phyloP scores from a whole-genome alignment of 345 rosid genomes.

The Cardamine chenopodiifolia region DNA sequence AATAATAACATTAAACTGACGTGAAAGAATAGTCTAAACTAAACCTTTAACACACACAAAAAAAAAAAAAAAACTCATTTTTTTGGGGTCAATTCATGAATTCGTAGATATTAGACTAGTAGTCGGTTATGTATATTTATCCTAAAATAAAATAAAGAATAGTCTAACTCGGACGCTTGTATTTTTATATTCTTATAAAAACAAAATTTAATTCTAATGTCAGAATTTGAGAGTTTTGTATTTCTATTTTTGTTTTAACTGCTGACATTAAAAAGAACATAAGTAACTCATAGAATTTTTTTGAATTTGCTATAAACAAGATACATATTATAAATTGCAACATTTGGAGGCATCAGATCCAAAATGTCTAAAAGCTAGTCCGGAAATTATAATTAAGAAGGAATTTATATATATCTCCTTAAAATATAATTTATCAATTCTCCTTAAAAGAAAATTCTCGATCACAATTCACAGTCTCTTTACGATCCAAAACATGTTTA shows the following conservation, averaged over 20 bases:
- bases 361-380: neutral
- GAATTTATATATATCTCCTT: neutral
- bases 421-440: neutral
- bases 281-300: neutral
- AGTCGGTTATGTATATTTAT: neutral
- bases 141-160: too few relatives aligned
- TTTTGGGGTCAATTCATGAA: too few relatives aligned
- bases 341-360: constrained; percentile 19
- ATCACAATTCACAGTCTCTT: neutral
- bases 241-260: too few relatives aligned
- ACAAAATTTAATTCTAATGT: neutral
- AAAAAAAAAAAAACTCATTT: too few relatives aligned
- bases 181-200: neutral
- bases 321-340: neutral
- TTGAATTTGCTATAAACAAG: neutral
- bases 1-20: neutral
- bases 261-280: neutral
- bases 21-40: neutral
- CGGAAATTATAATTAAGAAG: neutral
- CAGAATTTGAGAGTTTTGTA: neutral
- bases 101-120: neutral
- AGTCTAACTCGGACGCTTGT: neutral
- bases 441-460: neutral
- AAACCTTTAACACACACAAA: too few relatives aligned
- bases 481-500: constrained; percentile 30